Percentiles rank a stretch among this genome's conserved stretches.
These are phyloP conservation scores for Malus fusca DNA, from an alignment of 306 rosid species.

Conservation along the genomic window DNA sequence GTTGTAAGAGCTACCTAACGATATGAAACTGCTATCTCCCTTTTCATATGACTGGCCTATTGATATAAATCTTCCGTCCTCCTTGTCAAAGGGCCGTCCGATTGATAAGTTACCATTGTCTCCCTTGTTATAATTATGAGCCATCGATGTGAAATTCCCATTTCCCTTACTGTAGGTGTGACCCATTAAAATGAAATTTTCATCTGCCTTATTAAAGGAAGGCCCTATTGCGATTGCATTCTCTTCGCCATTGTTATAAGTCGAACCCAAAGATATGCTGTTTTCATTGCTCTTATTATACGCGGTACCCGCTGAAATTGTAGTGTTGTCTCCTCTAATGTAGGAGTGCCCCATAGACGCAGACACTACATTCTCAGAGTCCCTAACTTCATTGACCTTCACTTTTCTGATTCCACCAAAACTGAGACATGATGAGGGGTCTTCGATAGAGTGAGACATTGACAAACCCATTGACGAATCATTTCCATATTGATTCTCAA, in stretches of 20 bases:
- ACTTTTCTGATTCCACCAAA: conserved; percentile 83
- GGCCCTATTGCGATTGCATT: conserved; percentile 40
- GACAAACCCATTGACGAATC: conserved; percentile 63
- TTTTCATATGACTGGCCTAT: conserved; percentile 72
- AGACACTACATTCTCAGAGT: conserved; percentile 50
- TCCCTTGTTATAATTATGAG: conserved; percentile 66
- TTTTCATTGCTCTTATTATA: conserved; percentile 46
- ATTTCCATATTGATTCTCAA: conserved; percentile 53
- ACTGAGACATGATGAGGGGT: conserved; percentile 58
- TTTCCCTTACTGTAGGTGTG: conserved; percentile 59
- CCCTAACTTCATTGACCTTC: conserved; percentile 93
- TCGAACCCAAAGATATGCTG: conserved; percentile 43
- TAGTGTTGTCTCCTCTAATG: conserved; percentile 37
- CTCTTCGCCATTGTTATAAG: conserved; percentile 40
- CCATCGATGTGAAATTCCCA: conserved; percentile 53
- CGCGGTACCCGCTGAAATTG: conserved; percentile 41
- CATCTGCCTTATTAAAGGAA: conserved; percentile 43
- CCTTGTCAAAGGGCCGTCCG: conserved; percentile 62
- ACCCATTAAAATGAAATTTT: conserved; percentile 53
- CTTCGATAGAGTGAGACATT: conserved; percentile 54
- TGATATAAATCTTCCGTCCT: conserved; percentile 63
- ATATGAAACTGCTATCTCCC: conserved; percentile 46
- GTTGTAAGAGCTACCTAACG: conserved; percentile 56
- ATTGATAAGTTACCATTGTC: conserved; percentile 46
- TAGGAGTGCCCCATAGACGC: conserved; percentile 50